A percentile compares a stretch with the other conserved stretches of the same genome.
Conservation (phyloP, 352 stramenopile species). For the Blastocystis sp. region DNA sequence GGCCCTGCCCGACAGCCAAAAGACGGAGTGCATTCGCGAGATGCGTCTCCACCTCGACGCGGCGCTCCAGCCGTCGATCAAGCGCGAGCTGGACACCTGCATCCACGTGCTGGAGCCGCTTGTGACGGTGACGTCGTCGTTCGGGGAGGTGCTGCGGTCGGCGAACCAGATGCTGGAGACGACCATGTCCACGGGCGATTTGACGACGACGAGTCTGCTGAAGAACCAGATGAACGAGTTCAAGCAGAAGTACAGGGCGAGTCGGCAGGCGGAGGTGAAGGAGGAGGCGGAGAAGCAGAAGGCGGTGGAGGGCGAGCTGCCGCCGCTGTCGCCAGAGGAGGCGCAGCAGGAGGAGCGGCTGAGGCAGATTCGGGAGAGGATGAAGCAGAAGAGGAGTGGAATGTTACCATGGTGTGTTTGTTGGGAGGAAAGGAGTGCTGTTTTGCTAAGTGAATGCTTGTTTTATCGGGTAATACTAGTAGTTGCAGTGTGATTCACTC, state of each 20-base stretch:
- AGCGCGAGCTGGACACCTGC: slow-evolving; percentile 24
- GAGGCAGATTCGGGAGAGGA: slow-evolving; percentile 27
- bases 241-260: slow-evolving; percentile 6
- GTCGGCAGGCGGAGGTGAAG: neutral
- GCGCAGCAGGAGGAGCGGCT: slow-evolving; percentile 25
- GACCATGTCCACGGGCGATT: neutral
- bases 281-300: neutral
- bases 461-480: too few relatives aligned
- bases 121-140: neutral
- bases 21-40: slow-evolving; percentile 18
- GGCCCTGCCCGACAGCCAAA: neutral
- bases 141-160: slow-evolving; percentile 45
- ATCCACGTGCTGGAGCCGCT: slow-evolving; percentile 42
- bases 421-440: neutral
- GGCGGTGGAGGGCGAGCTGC: neutral
- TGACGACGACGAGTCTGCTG: neutral
- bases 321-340: neutral
- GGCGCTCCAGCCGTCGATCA: neutral
- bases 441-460: too few relatives aligned
- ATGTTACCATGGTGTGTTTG: neutral
- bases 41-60: neutral
- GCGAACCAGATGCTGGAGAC: slow-evolving; percentile 48
- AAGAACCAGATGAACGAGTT: slow-evolving; percentile 18
- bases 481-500: too few relatives aligned
- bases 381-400: neutral